phyloP scores from a whole-genome alignment of 106 monocot species.

The Allium cepa region DNA sequence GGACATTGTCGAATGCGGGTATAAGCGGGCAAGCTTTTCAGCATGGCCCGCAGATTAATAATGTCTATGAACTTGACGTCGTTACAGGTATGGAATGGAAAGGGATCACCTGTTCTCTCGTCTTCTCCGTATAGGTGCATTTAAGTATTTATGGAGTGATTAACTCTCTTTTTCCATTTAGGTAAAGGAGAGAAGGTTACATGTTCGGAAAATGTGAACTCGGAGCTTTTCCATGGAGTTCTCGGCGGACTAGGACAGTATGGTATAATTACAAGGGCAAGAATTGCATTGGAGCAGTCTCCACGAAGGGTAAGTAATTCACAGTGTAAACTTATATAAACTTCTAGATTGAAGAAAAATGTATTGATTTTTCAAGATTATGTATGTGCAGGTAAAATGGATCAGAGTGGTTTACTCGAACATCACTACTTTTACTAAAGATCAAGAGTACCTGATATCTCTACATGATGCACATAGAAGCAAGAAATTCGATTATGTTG shows the following conservation, averaged over 20 bases:
- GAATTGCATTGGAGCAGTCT: slow-evolving; percentile 67
- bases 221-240: slow-evolving; percentile 67
- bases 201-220: slow-evolving; percentile 47
- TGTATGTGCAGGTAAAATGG: slow-evolving; percentile 52
- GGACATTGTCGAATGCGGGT: slow-evolving; percentile 81
- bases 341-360: not conserved
- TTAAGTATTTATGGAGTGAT: not conserved
- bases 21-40: slow-evolving; percentile 88
- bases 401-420: slow-evolving; percentile 67
- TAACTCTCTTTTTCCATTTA: slow-evolving; percentile 3
- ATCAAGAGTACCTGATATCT: slow-evolving; percentile 79
- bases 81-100: slow-evolving; percentile 50
- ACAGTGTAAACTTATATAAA: not conserved
- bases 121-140: not conserved
- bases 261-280: slow-evolving; percentile 88
- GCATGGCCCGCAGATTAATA: slow-evolving; percentile 81
- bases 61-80: slow-evolving; percentile 74
- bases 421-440: slow-evolving; percentile 50
- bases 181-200: slow-evolving; percentile 76
- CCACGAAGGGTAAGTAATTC: slow-evolving; percentile 44
- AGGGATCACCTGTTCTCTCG: not conserved
- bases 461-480: slow-evolving; percentile 17
- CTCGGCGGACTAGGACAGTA: slow-evolving; percentile 94
- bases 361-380: not conserved
- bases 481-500: slow-evolving; percentile 68